A percentile compares a stretch with the other conserved stretches of the same genome.
Evolutionary conservation across 306 rosid species (phyloP).

Genomic region (Cyamopsis tetragonoloba): DNA sequence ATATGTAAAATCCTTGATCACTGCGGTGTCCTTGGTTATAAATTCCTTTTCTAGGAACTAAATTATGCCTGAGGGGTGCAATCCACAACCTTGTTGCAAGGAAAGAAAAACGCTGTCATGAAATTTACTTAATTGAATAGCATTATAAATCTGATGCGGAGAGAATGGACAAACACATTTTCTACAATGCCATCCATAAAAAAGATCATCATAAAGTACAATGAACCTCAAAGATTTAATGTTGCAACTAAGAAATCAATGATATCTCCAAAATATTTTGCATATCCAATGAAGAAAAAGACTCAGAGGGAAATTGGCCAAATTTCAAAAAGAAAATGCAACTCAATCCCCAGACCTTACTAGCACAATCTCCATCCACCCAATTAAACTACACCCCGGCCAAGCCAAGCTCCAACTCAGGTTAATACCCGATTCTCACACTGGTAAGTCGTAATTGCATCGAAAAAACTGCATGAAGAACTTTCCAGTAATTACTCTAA

Average conservation of each 20-base stretch:
- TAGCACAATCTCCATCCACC: background rate
- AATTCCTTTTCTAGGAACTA: background rate
- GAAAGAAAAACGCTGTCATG: slow-evolving; percentile 7
- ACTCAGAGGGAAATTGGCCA: background rate
- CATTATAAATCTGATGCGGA: background rate
- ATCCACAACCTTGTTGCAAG: background rate
- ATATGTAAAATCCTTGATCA: background rate
- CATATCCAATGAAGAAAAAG: background rate
- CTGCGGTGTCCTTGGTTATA: background rate
- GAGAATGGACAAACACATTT: background rate
- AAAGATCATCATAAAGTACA: background rate
- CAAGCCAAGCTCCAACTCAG: background rate
- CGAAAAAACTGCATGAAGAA: no score
- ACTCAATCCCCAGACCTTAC: background rate
- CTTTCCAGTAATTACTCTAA: no score
- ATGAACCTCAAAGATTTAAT: background rate
- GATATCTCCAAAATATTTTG: background rate
- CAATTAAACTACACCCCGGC: background rate
- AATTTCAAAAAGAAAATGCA: background rate
- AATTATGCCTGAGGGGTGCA: background rate
- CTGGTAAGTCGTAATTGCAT: no score
- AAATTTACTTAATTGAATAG: background rate
- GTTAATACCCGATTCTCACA: background rate
- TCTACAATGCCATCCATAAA: background rate
- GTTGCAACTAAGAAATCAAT: background rate